phyloP scores from a whole-genome alignment of 495 filamentous ascomycete species.

The Astrocystis sublimbata region DNA sequence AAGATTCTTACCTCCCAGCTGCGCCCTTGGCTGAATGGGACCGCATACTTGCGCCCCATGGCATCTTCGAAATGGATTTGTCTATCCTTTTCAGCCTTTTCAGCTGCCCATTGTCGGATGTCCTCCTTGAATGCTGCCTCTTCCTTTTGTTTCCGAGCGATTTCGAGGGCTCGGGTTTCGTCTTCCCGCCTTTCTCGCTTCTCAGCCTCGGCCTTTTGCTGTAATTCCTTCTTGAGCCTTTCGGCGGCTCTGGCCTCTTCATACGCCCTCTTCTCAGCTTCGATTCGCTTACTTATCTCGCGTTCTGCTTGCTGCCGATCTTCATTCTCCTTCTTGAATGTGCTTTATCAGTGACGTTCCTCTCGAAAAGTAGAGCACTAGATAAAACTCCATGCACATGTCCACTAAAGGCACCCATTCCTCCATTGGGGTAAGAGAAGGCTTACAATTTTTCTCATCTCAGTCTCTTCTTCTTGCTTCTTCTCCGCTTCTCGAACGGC shows the following conservation, averaged over 20 bases:
- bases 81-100: conserved; percentile 22
- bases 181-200: conserved; percentile 43
- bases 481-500: conserved; percentile 17
- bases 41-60: conserved; percentile 62
- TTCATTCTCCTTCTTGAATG: conserved; percentile 2
- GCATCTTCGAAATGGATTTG: conserved; percentile 65
- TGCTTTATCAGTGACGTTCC: not conserved
- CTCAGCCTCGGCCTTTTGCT: conserved; percentile 18
- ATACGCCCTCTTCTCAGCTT: conserved; percentile 3
- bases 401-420: not conserved
- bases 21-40: conserved; percentile 60
- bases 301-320: conserved; percentile 39
- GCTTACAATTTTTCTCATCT: conserved; percentile 6
- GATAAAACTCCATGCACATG: not conserved
- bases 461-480: conserved; percentile 1
- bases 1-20: conserved; percentile 57
- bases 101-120: conserved; percentile 4
- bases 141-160: not conserved
- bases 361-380: not conserved
- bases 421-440: not conserved
- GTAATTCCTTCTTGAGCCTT: conserved; percentile 2
- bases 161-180: not conserved
- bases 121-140: not conserved
- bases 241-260: conserved; percentile 6
- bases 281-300: conserved; percentile 31